These are phyloP conservation scores for Coemansia sp. DNA, from an alignment of 192 early-diverging fungal genomes.

Conservation along the genomic window DNA sequence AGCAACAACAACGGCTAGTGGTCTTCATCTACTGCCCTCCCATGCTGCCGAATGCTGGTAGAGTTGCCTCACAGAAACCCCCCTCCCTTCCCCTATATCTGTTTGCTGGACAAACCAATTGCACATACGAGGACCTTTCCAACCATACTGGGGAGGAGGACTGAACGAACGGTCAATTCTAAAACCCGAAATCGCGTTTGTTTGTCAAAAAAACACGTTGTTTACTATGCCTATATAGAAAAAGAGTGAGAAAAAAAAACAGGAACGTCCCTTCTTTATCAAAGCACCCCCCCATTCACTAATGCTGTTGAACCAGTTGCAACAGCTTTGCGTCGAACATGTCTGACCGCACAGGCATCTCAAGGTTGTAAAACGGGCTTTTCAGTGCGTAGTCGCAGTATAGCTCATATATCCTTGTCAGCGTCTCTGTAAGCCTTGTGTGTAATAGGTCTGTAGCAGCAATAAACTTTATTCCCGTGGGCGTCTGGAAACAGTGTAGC, in stretches of 20 bases:
- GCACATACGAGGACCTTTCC: neutral
- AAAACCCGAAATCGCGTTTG: no score
- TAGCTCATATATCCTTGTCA: conserved; percentile 78
- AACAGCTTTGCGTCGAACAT: conserved; percentile 83
- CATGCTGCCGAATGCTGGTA: neutral
- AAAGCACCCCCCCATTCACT: neutral
- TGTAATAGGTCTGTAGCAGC: conserved; percentile 82
- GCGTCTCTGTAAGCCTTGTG: conserved; percentile 47
- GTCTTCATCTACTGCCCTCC: neutral
- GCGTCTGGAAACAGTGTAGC: conserved; percentile 90
- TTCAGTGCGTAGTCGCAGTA: conserved; percentile 98
- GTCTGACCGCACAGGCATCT: conserved; percentile 98
- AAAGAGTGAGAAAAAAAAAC: no score
- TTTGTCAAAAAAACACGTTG: no score
- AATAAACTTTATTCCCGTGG: conserved; percentile 96
- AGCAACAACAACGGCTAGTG: no score
- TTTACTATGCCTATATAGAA: no score
- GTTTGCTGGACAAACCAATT: neutral
- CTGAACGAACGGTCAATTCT: no score
- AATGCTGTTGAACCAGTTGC: conserved; percentile 36
- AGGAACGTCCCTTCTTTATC: neutral
- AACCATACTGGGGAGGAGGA: no score
- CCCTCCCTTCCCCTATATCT: neutral
- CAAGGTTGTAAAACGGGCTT: conserved; percentile 97
- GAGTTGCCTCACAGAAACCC: no score